Conservation (phyloP, 495 filamentous ascomycete genomes). For the Extremus antarcticus region DNA sequence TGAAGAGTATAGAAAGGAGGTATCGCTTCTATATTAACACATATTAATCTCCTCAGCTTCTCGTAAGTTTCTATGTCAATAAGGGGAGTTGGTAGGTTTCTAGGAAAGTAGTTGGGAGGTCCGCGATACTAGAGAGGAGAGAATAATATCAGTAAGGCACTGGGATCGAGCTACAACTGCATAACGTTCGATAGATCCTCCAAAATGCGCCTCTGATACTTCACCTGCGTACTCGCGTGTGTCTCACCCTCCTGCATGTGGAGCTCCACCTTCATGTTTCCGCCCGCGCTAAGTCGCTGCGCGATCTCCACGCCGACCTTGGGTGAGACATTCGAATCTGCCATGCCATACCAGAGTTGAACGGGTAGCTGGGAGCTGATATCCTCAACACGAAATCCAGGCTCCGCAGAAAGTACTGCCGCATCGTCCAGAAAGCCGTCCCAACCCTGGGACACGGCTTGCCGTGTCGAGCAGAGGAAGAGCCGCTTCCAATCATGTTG, state of each 20-base stretch:
- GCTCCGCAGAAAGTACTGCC: neutral
- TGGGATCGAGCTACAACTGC: no score
- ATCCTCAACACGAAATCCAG: conserved; percentile 4
- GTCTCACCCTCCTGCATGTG: no score
- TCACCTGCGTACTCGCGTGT: conserved; percentile 1
- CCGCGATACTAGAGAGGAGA: no score
- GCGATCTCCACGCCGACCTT: conserved; percentile 3
- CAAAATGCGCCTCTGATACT: neutral
- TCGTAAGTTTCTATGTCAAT: no score
- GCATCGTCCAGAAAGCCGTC: neutral
- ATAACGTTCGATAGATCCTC: neutral
- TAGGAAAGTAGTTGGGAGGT: no score
- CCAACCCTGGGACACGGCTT: conserved; percentile 6
- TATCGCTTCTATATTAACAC: no score
- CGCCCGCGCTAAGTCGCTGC: neutral
- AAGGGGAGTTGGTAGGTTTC: no score
- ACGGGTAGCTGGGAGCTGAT: neutral
- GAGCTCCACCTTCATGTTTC: neutral
- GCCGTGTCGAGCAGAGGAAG: neutral
- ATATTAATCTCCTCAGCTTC: no score
- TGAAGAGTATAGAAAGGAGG: no score
- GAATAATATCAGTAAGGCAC: no score
- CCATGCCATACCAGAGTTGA: conserved; percentile 7
- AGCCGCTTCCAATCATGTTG: neutral
- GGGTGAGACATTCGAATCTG: conserved; percentile 1